A percentile compares a stretch with the other conserved stretches of the same genome.
Conservation (phyloP, 305 asterid genomes). For the Solanum hybrid region DNA sequence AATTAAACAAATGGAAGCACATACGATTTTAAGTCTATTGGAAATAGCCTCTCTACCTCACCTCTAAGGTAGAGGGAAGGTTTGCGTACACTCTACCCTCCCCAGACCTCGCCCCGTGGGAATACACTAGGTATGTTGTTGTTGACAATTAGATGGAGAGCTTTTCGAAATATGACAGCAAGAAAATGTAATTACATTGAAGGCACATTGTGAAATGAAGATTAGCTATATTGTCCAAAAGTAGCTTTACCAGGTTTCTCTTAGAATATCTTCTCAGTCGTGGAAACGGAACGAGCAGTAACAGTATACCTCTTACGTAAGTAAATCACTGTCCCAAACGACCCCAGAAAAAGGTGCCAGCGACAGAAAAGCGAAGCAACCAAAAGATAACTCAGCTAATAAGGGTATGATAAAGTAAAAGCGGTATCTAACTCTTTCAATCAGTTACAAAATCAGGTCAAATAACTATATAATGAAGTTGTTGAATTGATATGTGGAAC, state of each 20-base stretch:
- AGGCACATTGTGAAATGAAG: neutral
- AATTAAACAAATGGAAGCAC: neutral
- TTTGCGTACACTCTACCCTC: neutral
- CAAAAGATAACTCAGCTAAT: neutral
- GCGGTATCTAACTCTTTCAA: neutral
- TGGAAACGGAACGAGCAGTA: neutral
- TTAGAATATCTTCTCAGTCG: neutral
- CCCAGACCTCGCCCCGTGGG: neutral
- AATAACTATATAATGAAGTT: neutral
- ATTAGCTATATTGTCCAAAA: neutral
- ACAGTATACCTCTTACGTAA: neutral
- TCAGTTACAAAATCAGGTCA: neutral
- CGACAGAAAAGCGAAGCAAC: neutral
- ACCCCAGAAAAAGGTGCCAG: neutral
- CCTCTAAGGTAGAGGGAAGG: neutral
- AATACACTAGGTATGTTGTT: neutral
- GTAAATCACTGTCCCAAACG: neutral
- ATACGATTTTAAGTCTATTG: neutral
- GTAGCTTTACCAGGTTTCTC: neutral
- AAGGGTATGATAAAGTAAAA: neutral
- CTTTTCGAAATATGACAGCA: neutral
- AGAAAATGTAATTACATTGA: neutral
- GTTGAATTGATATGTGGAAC: neutral
- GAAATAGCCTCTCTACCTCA: neutral
- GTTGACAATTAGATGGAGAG: neutral